Conservation (phyloP, 2,329 filamentous ascomycete species). For the Arthrinium phaeospermum region DNA sequence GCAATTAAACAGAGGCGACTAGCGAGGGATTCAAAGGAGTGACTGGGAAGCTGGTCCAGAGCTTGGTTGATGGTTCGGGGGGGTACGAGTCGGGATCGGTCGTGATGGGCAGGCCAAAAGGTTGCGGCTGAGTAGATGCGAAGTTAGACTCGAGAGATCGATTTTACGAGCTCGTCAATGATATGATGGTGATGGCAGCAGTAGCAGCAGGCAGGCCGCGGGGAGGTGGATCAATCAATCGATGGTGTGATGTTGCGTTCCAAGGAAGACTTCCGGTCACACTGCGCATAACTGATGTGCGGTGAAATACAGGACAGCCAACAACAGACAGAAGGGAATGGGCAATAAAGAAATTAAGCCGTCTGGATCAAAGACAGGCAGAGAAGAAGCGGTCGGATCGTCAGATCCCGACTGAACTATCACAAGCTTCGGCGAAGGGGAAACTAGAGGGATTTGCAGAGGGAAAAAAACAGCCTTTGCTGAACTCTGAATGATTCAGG, state of each 20-base stretch:
- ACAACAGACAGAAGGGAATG: not conserved
- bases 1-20: constrained; percentile 5
- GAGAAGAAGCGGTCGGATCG: constrained; percentile 9
- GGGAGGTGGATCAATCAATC: constrained; percentile 11
- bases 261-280: not conserved
- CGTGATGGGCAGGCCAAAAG: constrained; percentile 7
- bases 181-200: not conserved
- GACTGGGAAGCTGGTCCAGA: constrained; percentile 14
- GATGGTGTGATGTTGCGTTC: not conserved
- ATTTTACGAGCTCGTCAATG: not conserved
- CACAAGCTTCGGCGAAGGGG: constrained; percentile 13
- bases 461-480: not conserved
- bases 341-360: not conserved
- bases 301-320: not conserved
- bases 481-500: constrained; percentile 14
- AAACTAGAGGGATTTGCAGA: constrained; percentile 1
- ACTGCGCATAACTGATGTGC: constrained; percentile 12
- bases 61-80: constrained; percentile 10
- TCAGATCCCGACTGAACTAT: constrained; percentile 12
- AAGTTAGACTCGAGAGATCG: not conserved
- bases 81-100: not conserved
- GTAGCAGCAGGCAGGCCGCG: not conserved
- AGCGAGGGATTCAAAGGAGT: constrained; percentile 13
- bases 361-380: not conserved
- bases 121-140: constrained; percentile 11